These are phyloP conservation scores for Penstemon newberryi DNA, from an alignment of 257 asterid genomes.

Conservation along the genomic window DNA sequence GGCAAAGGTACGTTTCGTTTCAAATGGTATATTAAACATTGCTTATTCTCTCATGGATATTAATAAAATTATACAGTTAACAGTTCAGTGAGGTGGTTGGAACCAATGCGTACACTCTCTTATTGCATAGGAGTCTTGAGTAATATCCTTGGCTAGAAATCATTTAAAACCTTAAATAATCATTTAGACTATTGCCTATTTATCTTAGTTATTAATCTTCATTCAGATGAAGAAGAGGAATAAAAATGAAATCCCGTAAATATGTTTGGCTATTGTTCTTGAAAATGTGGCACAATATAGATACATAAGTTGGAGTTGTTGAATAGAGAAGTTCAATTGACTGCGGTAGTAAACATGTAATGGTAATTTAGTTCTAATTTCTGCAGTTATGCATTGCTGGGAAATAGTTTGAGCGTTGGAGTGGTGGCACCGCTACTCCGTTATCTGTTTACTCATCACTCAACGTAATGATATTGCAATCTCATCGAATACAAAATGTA, in stretches of 20 bases:
- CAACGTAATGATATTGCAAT: constrained; percentile 15
- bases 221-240: too few species aligned
- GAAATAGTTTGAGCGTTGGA: constrained; percentile 84
- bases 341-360: background rate
- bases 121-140: background rate
- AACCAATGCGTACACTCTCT: constrained; percentile 13
- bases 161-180: background rate
- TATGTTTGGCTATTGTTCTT: background rate
- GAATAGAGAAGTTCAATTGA: background rate
- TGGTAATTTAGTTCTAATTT: background rate
- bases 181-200: background rate
- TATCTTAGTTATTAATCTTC: too few species aligned
- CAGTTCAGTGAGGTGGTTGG: background rate
- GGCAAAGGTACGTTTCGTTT: constrained; percentile 64
- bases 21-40: constrained; percentile 9
- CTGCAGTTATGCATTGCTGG: constrained; percentile 87
- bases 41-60: background rate
- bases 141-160: background rate
- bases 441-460: constrained; percentile 50
- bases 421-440: constrained; percentile 68
- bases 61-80: background rate
- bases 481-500: background rate
- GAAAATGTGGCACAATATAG: background rate
- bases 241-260: too few species aligned
- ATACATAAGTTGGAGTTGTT: background rate